These are phyloP conservation scores for Paragyromitra xinjiangensis DNA, from an alignment of 495 filamentous ascomycete species.

Conservation along the genomic window DNA sequence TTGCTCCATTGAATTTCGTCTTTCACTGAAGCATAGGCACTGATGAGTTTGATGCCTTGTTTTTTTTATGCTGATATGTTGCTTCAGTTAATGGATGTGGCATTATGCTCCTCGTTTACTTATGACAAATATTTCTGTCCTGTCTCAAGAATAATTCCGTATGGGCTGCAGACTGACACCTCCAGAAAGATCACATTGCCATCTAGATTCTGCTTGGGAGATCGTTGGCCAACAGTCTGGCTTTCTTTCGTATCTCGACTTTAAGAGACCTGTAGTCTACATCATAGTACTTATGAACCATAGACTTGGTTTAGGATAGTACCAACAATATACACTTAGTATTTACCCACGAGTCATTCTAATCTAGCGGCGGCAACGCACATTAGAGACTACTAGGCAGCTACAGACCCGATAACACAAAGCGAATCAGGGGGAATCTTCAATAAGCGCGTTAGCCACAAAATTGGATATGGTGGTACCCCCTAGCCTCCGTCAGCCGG, in stretches of 20 bases:
- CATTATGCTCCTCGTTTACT: neutral
- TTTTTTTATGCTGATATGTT: neutral
- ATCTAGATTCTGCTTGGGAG: neutral
- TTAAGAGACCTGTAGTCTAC: neutral
- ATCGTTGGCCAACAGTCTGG: neutral
- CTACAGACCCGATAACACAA: neutral
- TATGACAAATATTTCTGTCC: neutral
- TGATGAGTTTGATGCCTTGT: neutral
- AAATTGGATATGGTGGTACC: neutral
- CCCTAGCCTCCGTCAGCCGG: neutral
- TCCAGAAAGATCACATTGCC: neutral
- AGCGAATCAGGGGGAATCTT: no score
- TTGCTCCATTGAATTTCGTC: neutral
- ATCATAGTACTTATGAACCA: neutral
- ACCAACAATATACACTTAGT: neutral
- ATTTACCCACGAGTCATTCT: neutral
- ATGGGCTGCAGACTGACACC: constrained; percentile 1
- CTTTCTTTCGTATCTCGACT: neutral
- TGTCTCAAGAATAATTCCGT: neutral
- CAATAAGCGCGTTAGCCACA: neutral
- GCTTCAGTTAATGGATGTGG: constrained; percentile 1
- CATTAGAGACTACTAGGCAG: neutral
- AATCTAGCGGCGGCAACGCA: neutral
- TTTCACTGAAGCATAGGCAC: neutral
- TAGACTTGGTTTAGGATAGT: neutral